Conservation (phyloP, 2,329 filamentous ascomycete species). For the Trichophyton rubrum region DNA sequence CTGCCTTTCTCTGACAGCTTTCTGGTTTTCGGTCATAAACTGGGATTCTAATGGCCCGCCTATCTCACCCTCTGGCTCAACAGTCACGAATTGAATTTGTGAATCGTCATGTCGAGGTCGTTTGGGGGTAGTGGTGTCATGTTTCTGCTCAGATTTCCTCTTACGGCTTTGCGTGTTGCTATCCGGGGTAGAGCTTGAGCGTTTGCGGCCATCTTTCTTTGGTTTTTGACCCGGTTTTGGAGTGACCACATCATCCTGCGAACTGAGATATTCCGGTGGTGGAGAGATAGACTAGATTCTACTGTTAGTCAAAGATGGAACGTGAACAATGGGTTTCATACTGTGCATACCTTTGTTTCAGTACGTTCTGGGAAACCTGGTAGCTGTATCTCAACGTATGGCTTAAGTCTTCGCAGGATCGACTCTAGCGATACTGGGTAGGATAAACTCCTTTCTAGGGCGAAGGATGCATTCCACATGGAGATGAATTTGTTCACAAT, state of each 20-base stretch:
- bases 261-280: slow-evolving; percentile 33
- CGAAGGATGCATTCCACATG: slow-evolving; percentile 62
- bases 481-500: slow-evolving; percentile 42
- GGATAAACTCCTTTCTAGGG: slow-evolving; percentile 43
- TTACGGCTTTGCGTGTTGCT: neutral
- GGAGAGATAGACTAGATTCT: slow-evolving; percentile 10
- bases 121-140: slow-evolving; percentile 30
- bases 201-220: neutral
- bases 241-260: slow-evolving; percentile 34
- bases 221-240: neutral
- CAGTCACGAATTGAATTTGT: slow-evolving; percentile 62
- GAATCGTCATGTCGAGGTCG: slow-evolving; percentile 67
- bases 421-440: slow-evolving; percentile 55
- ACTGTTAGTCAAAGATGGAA: slow-evolving; percentile 5
- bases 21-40: slow-evolving; percentile 64
- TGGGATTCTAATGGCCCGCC: slow-evolving; percentile 50
- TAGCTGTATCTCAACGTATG: slow-evolving; percentile 40
- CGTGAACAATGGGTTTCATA: neutral
- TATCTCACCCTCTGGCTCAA: slow-evolving; percentile 46
- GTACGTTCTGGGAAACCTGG: slow-evolving; percentile 35
- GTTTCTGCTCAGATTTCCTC: neutral
- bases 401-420: slow-evolving; percentile 49
- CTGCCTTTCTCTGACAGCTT: slow-evolving; percentile 63
- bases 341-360: slow-evolving; percentile 21
- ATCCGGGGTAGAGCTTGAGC: slow-evolving; percentile 7